phyloP scores from a whole-genome alignment of 441 rosid species.

The Aleurites moluccanus region DNA sequence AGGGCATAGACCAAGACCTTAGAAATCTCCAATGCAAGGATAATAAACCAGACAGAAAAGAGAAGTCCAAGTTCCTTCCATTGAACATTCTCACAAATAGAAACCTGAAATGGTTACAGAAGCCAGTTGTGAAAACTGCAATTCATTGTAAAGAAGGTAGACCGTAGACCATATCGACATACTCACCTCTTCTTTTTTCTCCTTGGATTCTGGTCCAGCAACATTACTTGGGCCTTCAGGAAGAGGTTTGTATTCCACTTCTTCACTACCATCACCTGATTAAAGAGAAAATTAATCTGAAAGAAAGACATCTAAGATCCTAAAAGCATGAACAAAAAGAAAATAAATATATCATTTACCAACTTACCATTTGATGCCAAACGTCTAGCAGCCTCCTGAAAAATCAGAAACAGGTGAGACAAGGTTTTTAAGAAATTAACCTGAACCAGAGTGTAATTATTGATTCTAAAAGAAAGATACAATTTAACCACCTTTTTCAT shows the following conservation, averaged over 20 bases:
- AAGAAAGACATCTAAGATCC: not conserved
- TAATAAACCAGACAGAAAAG: conserved; percentile 43
- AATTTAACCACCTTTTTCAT: conserved; percentile 30
- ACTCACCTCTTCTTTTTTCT: conserved; percentile 37
- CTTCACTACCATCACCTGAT: conserved; percentile 31
- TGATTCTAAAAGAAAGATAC: not conserved
- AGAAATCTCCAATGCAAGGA: conserved; percentile 47
- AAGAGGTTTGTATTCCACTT: conserved; percentile 33
- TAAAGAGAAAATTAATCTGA: conserved; percentile 9
- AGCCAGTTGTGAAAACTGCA: conserved; percentile 5
- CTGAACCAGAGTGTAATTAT: not conserved
- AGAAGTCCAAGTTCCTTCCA: conserved; percentile 59
- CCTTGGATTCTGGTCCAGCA: conserved; percentile 23
- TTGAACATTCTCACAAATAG: conserved; percentile 43
- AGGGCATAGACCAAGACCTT: conserved; percentile 35
- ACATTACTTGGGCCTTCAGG: conserved; percentile 33
- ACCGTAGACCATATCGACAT: not conserved
- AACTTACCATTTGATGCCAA: conserved; percentile 34
- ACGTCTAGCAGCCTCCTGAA: conserved; percentile 48
- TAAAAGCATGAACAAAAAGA: not conserved
- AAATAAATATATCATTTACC: not conserved
- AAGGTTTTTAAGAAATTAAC: not conserved
- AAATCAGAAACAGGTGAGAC: conserved; percentile 5
- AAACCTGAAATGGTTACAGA: conserved; percentile 37
- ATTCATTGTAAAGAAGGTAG: not conserved